Evolutionary conservation across 305 asterid species (phyloP), one percentile per base, ranked within the genome.

Genomic region (Plantago coronopus): DNA sequence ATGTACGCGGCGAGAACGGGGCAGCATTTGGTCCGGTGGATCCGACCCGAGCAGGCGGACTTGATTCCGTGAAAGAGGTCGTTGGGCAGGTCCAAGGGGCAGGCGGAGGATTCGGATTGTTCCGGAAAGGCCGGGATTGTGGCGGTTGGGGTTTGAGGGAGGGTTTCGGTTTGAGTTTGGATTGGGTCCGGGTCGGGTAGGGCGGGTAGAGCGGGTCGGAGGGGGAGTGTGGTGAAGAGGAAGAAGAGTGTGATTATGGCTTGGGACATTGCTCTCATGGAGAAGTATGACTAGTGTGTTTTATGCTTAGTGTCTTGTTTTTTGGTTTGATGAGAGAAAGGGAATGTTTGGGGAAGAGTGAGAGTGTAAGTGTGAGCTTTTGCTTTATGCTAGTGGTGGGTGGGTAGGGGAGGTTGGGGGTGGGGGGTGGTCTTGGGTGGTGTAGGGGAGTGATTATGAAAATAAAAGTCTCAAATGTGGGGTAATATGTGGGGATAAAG

Each of bases 91-190:
- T 90, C 83, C 68, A 90, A 68, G n/a, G 88, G 93, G 74, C 96
- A 90, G 25, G 65, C 77, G 54, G 81, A 74, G 69, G 74, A 64
- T 51, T 71, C 79, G 49, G 95, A 81, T 69, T 90, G 95, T 69
- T 85, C 95, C 17, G 91, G 96, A 80, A 90, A 90, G 49, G 97
- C 97, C 31, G 96, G 95, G 63, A 90, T 90, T 44, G 96, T 90
- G 57, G 88, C 78, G 20, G 85, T 78, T 0, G 88, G 80, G 56
- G 89, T 29, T 15, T 50, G 72, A 17, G 63, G 57, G 55, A 76
- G 76, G 34, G 75, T 78, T 54, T 83, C 90, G 62, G 88, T 78
- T 21, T 76, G 79, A 58, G 70, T 62, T 1, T 81, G n/a, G 3
- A 75, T 77, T 13, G 84, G 94, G 69, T 70, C 85, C 2, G 88